Evolutionary conservation across 2,329 filamentous ascomycete genomes (phyloP).

Genomic region (Fusarium nurragi): DNA sequence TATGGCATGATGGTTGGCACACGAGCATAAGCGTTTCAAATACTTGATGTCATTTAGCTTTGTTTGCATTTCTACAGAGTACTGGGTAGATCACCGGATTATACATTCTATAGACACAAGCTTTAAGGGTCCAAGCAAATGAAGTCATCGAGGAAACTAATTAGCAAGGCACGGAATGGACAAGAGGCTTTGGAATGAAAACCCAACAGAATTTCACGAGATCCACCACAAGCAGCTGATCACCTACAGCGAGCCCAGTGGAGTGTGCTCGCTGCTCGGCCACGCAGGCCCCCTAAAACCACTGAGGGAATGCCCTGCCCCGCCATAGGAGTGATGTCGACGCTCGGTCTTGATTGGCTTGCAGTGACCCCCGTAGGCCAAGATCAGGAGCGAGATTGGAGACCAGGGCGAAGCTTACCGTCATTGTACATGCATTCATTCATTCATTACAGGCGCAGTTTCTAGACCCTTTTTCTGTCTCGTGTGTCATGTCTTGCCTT

Average conservation of each 20-base stretch:
- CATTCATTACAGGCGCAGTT: conserved; percentile 6
- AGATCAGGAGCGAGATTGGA: conserved; percentile 34
- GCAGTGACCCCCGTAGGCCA: conserved; percentile 3
- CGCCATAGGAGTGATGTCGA: conserved; percentile 34
- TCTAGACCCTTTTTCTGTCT: conserved; percentile 36
- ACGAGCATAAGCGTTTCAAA: conserved; percentile 13
- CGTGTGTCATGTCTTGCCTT: not conserved
- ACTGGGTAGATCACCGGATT: not conserved
- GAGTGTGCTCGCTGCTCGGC: too few species aligned
- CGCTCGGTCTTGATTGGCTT: conserved; percentile 26
- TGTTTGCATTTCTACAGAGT: not conserved
- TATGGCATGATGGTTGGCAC: conserved; percentile 19
- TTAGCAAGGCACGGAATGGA: conserved; percentile 19
- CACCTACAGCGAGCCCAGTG: conserved; percentile 12
- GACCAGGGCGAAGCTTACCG: conserved; percentile 36
- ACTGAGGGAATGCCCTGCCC: conserved; percentile 5
- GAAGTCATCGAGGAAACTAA: conserved; percentile 4
- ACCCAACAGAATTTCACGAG: conserved; percentile 22
- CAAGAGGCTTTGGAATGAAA: conserved; percentile 11
- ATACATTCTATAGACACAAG: not conserved
- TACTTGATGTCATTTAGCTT: conserved; percentile 18
- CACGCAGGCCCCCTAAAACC: conserved; percentile 23
- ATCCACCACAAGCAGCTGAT: conserved; percentile 13
- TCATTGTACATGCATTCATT: conserved; percentile 39
- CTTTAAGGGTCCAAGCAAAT: not conserved